Percentiles rank a stretch among this genome's conserved stretches.
Evolutionary conservation across 1,284 basidiomycete genomes (phyloP).

Genomic region (Ustilago shanxiensis): DNA sequence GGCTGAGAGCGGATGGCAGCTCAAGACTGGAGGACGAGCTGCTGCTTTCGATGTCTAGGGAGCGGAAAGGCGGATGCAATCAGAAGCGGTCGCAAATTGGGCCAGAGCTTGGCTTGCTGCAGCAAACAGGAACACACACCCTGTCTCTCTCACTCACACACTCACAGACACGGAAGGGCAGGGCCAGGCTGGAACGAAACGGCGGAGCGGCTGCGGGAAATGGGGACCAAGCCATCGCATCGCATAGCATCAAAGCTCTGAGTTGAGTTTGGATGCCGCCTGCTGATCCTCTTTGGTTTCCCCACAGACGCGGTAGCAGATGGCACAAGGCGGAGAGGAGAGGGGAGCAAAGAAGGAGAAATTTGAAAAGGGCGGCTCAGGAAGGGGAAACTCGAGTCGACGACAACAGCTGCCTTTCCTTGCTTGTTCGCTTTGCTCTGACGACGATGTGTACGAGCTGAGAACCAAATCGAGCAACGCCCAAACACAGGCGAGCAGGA

Average conservation of each 20-base stretch:
- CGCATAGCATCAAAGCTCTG: not conserved
- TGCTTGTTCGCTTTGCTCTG: constrained; percentile 4
- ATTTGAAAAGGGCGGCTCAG: not conserved
- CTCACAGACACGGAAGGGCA: constrained; percentile 7
- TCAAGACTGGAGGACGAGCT: not conserved
- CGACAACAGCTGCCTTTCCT: not conserved
- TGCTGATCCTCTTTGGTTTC: constrained; percentile 8
- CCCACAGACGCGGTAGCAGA: too few relatives aligned
- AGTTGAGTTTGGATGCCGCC: not conserved
- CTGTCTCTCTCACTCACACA: not conserved
- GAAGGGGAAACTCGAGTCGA: constrained; percentile 21
- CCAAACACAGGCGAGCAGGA: not conserved
- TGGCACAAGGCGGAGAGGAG: too few relatives aligned
- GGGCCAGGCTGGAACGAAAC: not conserved
- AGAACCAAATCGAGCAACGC: constrained; percentile 8
- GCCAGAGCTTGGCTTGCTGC: constrained; percentile 2
- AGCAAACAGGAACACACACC: not conserved
- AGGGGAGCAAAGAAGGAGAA: not conserved
- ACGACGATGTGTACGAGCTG: not conserved
- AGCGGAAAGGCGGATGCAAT: not conserved
- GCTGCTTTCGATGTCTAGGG: constrained; percentile 3
- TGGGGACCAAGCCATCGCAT: not conserved
- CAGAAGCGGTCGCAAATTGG: constrained; percentile 3
- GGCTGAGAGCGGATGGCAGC: constrained; percentile 1
- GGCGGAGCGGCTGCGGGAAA: constrained; percentile 10